Evolutionary conservation across 495 filamentous ascomycete species (phyloP), one percentile per base, ranked within the genome.

Genomic region (Hypoxylon fragiforme): DNA sequence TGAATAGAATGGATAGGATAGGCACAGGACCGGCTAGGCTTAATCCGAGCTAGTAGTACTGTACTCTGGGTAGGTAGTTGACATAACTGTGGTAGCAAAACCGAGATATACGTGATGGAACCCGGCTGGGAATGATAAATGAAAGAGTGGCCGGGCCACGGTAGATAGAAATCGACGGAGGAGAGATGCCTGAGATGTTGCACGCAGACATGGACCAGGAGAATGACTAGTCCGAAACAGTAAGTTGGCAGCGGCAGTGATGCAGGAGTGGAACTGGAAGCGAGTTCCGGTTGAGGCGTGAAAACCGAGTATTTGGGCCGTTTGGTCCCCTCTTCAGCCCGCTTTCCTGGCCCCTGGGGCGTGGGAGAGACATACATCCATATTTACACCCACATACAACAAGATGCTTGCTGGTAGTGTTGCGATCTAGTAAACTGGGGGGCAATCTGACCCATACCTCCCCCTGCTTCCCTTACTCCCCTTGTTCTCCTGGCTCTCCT

Each of bases 221-320:
- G 39, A 45, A 12, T 34, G 40, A 47, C 59, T 62, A 62, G 44
- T 53, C 59, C 59, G 48, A 62, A 62, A 62, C 34, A 54, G 59
- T 62, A 53, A 62, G 58, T 38, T 61, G 51, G 48, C 34, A 54
- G 44, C 59, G 54, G 59, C 54, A 58, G 59, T 52, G 53, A 53
- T 58, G 53, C 59, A 62, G 59, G 50, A 62, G 53, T 57, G 59
- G 59, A 58, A 62, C 59, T 57, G 54, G 59, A 62, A 58, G 59
- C 59, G 59, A 62, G 59, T 62, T 62, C 59, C 59, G 59, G 58
- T 45, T 62, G 59, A 62, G 54, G 59, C 59, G 48, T 62, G 59
- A 30, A 62, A 62, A 62, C 59, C 59, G 59, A 62, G 59, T 62
- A 57, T 57, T 62, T 62, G 59, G 59, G 59, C 59, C 59, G 52